Percentiles rank a stretch among this genome's conserved stretches.
phyloP scores from a whole-genome alignment of 495 filamentous ascomycete genomes.

The Podospora sp. region DNA sequence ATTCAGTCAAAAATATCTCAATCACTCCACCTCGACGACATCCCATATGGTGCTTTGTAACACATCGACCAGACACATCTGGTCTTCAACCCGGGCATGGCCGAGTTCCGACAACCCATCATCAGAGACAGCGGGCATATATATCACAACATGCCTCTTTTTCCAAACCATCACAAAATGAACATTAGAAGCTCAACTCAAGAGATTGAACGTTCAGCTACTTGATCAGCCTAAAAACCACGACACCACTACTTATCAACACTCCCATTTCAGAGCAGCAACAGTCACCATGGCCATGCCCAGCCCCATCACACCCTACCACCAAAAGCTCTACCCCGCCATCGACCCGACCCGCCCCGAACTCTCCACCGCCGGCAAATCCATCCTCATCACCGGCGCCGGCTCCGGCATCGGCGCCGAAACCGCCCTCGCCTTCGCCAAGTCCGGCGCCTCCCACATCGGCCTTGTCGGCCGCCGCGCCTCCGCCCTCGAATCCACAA shows the following conservation, averaged over 20 bases:
- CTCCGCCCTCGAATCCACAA: constrained; percentile 12
- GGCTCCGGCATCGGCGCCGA: constrained; percentile 39
- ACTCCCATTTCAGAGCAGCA: not conserved
- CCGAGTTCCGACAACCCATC: too few species aligned
- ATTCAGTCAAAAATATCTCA: too few species aligned
- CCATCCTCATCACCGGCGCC: constrained; percentile 54
- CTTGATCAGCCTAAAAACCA: too few species aligned
- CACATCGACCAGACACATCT: too few species aligned
- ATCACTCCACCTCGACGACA: too few species aligned
- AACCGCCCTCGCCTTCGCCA: constrained; percentile 33
- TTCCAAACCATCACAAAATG: too few species aligned
- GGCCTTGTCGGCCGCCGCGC: constrained; percentile 31
- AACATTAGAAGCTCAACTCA: too few species aligned
- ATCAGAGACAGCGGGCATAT: too few species aligned
- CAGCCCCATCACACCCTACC: constrained; percentile 29
- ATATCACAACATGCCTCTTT: too few species aligned
- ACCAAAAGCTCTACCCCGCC: constrained; percentile 44
- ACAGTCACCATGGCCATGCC: constrained; percentile 10
- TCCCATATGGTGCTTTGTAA: too few species aligned
- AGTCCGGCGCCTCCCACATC: constrained; percentile 38
- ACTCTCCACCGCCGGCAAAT: constrained; percentile 46
- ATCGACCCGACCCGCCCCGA: constrained; percentile 46
- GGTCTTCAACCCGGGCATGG: too few species aligned
- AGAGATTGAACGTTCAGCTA: too few species aligned
- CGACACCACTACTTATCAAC: not conserved